Conservation (phyloP, 2,329 filamentous ascomycete genomes). For the Coniochaeta sp. region DNA sequence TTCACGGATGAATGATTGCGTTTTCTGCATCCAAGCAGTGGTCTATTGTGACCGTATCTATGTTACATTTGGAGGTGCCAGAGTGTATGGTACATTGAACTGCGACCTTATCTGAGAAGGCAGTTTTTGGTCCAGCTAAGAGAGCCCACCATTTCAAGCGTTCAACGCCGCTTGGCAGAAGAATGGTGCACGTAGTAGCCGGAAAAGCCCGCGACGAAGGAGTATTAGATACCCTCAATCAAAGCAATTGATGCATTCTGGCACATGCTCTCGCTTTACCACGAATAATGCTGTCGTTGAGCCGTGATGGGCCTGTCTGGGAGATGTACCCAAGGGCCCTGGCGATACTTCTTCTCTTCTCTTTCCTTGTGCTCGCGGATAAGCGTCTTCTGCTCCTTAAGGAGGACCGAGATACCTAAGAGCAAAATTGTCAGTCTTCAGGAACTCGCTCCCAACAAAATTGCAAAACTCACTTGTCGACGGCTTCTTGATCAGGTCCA, state of each 20-base stretch:
- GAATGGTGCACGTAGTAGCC: background rate
- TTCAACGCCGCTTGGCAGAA: background rate
- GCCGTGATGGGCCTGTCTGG: slow-evolving; percentile 78
- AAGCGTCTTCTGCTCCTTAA: slow-evolving; percentile 91
- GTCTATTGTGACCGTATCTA: background rate
- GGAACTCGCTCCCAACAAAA: background rate
- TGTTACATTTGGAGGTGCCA: background rate
- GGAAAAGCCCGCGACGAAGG: background rate
- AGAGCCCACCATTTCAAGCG: background rate
- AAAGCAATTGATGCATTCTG: background rate
- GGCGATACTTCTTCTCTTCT: slow-evolving; percentile 64
- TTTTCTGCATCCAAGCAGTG: background rate
- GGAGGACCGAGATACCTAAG: slow-evolving; percentile 64
- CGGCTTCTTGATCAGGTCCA: slow-evolving; percentile 61
- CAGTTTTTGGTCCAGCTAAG: background rate
- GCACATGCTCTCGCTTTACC: slow-evolving; percentile 45
- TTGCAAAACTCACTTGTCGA: slow-evolving; percentile 58
- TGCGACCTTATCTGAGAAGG: background rate
- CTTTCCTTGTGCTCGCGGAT: slow-evolving; percentile 74
- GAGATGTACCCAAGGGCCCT: slow-evolving; percentile 79
- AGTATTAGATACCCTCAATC: background rate
- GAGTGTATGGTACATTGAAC: background rate
- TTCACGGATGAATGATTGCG: background rate
- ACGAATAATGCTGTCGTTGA: slow-evolving; percentile 85
- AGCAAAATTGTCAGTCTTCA: slow-evolving; percentile 12